Percentiles rank a stretch among this genome's conserved stretches.
These are phyloP conservation scores for Populus simonii DNA, from an alignment of 345 rosid genomes.

Conservation along the genomic window DNA sequence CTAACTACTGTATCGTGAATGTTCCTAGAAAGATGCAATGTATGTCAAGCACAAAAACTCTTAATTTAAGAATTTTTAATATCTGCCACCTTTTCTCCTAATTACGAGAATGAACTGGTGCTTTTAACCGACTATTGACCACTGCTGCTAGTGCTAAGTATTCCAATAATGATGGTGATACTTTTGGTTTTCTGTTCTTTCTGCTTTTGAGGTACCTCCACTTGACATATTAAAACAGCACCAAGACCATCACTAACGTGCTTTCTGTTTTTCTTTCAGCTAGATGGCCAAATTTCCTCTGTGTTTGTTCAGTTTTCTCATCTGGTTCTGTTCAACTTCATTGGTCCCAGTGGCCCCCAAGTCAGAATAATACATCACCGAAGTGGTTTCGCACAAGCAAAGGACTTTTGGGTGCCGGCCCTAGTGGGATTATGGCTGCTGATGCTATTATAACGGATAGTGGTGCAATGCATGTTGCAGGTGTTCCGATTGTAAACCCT, in stretches of 20 bases:
- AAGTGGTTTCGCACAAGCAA: slow-evolving; percentile 97
- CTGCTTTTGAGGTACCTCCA: background rate
- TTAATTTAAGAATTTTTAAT: background rate
- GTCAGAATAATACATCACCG: slow-evolving; percentile 58
- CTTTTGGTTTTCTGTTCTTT: background rate
- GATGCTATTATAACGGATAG: slow-evolving; percentile 96
- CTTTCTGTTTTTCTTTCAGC: slow-evolving; percentile 51
- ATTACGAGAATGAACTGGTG: background rate
- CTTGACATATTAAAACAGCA: background rate
- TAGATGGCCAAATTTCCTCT: slow-evolving; percentile 98
- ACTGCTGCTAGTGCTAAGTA: background rate
- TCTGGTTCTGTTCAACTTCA: slow-evolving; percentile 97
- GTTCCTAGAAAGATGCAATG: background rate
- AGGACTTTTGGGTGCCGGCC: slow-evolving; percentile 99
- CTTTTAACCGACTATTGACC: background rate
- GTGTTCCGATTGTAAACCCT: slow-evolving; percentile 98
- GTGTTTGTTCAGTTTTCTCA: slow-evolving; percentile 95
- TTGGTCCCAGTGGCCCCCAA: slow-evolving; percentile 96
- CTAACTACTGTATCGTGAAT: background rate
- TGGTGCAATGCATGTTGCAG: slow-evolving; percentile 98
- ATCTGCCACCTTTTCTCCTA: background rate
- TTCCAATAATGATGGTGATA: background rate
- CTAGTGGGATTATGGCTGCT: slow-evolving; percentile 99
- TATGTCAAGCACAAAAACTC: background rate
- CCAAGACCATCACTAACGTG: background rate